Conservation (phyloP, 2,329 filamentous ascomycete species). For the Falciphora oryzae region DNA sequence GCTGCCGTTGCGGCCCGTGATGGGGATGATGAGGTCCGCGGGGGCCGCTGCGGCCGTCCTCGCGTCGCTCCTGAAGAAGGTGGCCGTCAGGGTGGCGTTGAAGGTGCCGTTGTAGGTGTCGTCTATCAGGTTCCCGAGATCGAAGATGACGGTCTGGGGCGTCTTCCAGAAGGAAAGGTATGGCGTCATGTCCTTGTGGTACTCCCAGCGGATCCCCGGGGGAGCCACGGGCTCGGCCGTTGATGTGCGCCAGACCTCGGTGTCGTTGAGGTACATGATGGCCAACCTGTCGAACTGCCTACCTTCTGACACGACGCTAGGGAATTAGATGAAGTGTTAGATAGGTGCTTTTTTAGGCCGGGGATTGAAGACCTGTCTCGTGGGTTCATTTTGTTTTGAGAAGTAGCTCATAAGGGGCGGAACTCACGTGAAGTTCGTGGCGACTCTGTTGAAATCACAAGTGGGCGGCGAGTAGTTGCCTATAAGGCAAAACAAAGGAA, state of each 20-base stretch:
- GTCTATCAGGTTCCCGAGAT: conserved; percentile 68
- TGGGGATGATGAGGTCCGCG: conserved; percentile 63
- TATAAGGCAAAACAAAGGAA: conserved; percentile 20
- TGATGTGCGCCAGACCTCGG: conserved; percentile 77
- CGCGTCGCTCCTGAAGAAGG: conserved; percentile 54
- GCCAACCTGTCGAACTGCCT: conserved; percentile 73
- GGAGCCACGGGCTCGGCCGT: conserved; percentile 67
- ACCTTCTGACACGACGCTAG: conserved; percentile 62
- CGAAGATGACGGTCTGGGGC: conserved; percentile 71
- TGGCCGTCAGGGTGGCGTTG: conserved; percentile 69
- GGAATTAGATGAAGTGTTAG: background rate
- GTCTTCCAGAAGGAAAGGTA: conserved; percentile 63
- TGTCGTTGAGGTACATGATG: conserved; percentile 69
- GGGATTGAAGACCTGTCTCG: no score
- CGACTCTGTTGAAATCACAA: conserved; percentile 67
- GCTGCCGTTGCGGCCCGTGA: conserved; percentile 46
- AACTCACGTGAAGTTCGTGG: conserved; percentile 54
- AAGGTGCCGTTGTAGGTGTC: conserved; percentile 66
- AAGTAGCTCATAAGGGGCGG: no score
- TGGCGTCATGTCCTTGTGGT: conserved; percentile 71
- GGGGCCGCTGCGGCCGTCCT: conserved; percentile 34
- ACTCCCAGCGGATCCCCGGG: conserved; percentile 68
- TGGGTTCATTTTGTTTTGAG: no score
- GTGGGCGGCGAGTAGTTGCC: conserved; percentile 59
- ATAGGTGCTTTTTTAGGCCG: no score